Evolutionary conservation across 2,329 filamentous ascomycete genomes (phyloP).

Genomic region (Talaromyces sp.): DNA sequence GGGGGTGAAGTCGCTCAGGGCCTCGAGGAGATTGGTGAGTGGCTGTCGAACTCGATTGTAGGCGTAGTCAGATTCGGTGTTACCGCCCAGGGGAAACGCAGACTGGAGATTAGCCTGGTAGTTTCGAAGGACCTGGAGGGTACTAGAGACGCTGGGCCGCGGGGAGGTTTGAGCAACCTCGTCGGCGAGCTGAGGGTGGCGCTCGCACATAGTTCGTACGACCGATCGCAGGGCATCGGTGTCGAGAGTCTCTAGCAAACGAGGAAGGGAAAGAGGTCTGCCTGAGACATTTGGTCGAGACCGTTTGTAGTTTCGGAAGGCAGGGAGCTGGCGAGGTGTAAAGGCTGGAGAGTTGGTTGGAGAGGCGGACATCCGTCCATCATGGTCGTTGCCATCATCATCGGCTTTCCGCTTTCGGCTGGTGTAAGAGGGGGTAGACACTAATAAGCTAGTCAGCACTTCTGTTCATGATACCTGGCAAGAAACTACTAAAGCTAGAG

Average conservation of each 20-base stretch:
- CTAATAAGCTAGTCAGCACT: slow-evolving; percentile 27
- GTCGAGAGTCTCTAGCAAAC: slow-evolving; percentile 93
- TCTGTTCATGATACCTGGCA: background rate
- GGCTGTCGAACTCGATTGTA: slow-evolving; percentile 90
- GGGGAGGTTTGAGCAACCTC: slow-evolving; percentile 85
- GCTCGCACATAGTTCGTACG: slow-evolving; percentile 87
- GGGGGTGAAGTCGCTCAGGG: slow-evolving; percentile 89
- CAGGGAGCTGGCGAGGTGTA: slow-evolving; percentile 66
- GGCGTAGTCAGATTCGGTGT: slow-evolving; percentile 84
- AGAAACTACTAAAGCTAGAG: background rate
- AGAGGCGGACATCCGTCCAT: slow-evolving; percentile 89
- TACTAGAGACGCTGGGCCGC: slow-evolving; percentile 79
- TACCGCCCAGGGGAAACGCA: slow-evolving; percentile 82
- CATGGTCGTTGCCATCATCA: slow-evolving; percentile 62
- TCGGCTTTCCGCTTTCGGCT: slow-evolving; percentile 87
- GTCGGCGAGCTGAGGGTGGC: slow-evolving; percentile 80
- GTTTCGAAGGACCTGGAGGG: slow-evolving; percentile 75
- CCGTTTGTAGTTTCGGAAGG: slow-evolving; percentile 69
- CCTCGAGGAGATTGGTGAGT: slow-evolving; percentile 79
- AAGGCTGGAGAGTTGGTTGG: slow-evolving; percentile 80
- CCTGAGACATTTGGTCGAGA: slow-evolving; percentile 70
- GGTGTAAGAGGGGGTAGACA: slow-evolving; percentile 44
- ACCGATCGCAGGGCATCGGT: slow-evolving; percentile 80
- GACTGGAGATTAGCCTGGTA: slow-evolving; percentile 79
- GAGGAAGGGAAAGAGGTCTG: slow-evolving; percentile 66